These are phyloP conservation scores for Chondrostereum purpureum DNA, from an alignment of 1,284 basidiomycete genomes.

Conservation along the genomic window DNA sequence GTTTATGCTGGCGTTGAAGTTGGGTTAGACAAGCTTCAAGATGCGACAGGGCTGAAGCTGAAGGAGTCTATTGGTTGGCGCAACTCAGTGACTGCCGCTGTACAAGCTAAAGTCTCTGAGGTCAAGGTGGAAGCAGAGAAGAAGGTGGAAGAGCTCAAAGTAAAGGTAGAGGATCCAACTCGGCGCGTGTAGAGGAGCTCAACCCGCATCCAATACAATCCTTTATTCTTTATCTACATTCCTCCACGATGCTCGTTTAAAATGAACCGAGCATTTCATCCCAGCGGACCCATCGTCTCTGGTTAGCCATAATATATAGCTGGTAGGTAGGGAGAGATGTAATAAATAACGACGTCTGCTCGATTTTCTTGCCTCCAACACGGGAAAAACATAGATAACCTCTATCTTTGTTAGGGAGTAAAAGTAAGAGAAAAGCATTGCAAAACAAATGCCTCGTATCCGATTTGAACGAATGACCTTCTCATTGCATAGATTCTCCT, in stretches of 20 bases:
- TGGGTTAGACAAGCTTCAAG: conserved; percentile 57
- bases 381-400: too few relatives aligned
- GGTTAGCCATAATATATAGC: too few relatives aligned
- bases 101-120: conserved; percentile 9
- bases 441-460: conserved; percentile 28
- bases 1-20: conserved; percentile 40
- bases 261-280: too few relatives aligned
- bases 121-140: conserved; percentile 15
- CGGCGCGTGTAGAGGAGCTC: background rate
- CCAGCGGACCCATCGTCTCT: too few relatives aligned
- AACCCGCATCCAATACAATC: too few relatives aligned
- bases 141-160: conserved; percentile 20
- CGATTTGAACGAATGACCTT: conserved; percentile 37
- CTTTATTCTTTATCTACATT: too few relatives aligned
- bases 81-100: conserved; percentile 12
- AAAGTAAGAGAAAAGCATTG: too few relatives aligned
- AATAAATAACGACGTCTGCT: too few relatives aligned
- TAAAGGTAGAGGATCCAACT: conserved; percentile 9
- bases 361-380: too few relatives aligned
- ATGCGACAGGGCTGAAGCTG: conserved; percentile 66
- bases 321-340: too few relatives aligned
- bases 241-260: too few relatives aligned
- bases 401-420: too few relatives aligned
- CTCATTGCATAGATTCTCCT: conserved; percentile 16
- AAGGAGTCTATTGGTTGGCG: conserved; percentile 50